phyloP scores from a whole-genome alignment of 2,329 filamentous ascomycete genomes.

The Teratosphaeria nubilosa region DNA sequence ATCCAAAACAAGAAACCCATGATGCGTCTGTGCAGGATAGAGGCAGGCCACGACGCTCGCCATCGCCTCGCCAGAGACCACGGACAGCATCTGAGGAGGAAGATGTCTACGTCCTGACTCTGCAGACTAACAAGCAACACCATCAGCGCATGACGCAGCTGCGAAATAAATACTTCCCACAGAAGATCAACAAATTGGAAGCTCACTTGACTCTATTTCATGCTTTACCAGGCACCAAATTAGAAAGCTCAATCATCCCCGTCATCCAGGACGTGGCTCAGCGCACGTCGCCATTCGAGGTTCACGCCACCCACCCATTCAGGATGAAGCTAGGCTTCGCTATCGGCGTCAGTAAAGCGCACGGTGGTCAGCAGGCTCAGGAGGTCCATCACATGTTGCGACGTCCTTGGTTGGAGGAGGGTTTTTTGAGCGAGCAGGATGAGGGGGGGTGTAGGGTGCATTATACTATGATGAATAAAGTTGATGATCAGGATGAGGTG shows the following conservation, averaged over 20 bases:
- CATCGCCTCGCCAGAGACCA: constrained; percentile 3
- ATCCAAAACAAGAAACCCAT: neutral
- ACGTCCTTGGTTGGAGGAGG: constrained; percentile 26
- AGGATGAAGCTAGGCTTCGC: constrained; percentile 32
- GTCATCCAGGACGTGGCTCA: constrained; percentile 21
- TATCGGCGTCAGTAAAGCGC: constrained; percentile 25
- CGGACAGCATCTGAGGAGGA: constrained; percentile 16
- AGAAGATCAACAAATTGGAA: constrained; percentile 32
- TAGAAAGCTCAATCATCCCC: constrained; percentile 26
- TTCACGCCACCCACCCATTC: constrained; percentile 30
- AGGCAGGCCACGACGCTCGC: neutral
- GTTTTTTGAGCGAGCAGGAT: constrained; percentile 35
- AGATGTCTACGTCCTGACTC: constrained; percentile 34
- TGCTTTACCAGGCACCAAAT: constrained; percentile 32
- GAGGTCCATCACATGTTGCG: constrained; percentile 28
- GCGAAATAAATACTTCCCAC: constrained; percentile 33
- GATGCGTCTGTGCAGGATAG: constrained; percentile 1
- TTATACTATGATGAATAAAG: constrained; percentile 40
- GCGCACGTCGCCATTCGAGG: constrained; percentile 26
- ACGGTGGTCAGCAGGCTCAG: constrained; percentile 21
- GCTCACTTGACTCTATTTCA: constrained; percentile 39
- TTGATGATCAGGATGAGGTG: constrained; percentile 31
- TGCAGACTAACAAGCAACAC: constrained; percentile 30
- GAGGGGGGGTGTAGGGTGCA: constrained; percentile 29
- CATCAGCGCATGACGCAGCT: constrained; percentile 30